Conservation (phyloP, 768 basidiomycete genomes). For the Lyophyllum semitale region DNA sequence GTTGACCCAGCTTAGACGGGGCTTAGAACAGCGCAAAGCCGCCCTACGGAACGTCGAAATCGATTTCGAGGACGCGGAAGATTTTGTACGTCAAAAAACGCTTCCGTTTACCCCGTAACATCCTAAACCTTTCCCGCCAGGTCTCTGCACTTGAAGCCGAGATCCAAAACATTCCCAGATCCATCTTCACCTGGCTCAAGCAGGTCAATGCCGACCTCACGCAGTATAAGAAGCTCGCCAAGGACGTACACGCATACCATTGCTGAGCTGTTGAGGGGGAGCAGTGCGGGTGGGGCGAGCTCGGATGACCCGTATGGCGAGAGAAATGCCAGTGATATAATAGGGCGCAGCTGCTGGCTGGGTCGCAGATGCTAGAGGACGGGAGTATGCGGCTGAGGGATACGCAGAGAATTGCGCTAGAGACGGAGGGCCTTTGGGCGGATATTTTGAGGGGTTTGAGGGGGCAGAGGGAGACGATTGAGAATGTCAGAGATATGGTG, state of each 20-base stretch:
- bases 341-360: conserved; percentile 71
- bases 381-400: conserved; percentile 74
- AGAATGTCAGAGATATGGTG: conserved; percentile 83
- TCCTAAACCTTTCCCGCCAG: conserved; percentile 37
- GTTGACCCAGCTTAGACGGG: too few relatives aligned
- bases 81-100: conserved; percentile 62
- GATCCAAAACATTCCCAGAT: conserved; percentile 88
- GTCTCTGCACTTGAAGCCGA: conserved; percentile 94
- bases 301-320: conserved; percentile 77
- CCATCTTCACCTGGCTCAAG: conserved; percentile 68
- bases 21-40: conserved; percentile 77
- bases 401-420: conserved; percentile 84
- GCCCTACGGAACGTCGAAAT: conserved; percentile 80
- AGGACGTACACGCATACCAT: conserved; percentile 59
- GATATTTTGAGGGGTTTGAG: conserved; percentile 83
- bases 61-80: conserved; percentile 92
- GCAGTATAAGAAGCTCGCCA: conserved; percentile 75
- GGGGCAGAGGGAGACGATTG: conserved; percentile 87
- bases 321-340: too few relatives aligned
- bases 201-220: conserved; percentile 71
- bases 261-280: conserved; percentile 53
- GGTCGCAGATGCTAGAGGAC: conserved; percentile 72
- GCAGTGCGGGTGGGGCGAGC: conserved; percentile 19
- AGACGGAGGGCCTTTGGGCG: conserved; percentile 89
- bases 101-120: background rate